Evolutionary conservation across 73 alveolate species (phyloP), one percentile per base, ranked within the genome.

Genomic region (Paramecium primaurelia): DNA sequence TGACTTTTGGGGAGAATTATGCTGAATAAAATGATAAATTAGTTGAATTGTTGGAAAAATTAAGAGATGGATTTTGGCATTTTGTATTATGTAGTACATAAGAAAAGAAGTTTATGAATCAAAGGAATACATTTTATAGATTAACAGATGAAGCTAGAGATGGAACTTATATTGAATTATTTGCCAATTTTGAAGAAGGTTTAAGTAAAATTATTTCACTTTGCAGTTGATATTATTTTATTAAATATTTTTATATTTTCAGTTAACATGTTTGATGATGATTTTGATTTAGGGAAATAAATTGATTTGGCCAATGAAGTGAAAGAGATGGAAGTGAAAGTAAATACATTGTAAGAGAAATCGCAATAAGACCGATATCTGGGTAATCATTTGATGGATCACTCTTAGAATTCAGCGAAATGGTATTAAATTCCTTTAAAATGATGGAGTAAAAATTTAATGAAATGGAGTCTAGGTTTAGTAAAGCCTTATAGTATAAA

Each of bases 111-210:
- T 49, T 12, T 49, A 49, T 49, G 60, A 49, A 49, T 49, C 60
- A 49, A 14, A 49, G 26, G 60, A 20, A 49, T n/a, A 11, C 2
- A 14, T 49, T 49, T 12, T 49, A 49, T n/a, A 7, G 26, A 2
- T 12, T 49, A n/a, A 47, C 77, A 14, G 71, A 42, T 25, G 91
- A 80, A 47, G 77, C 91, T 4, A 40, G 91, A 2, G 77, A 80
- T 80, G 91, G 91, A 2, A 49, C 28, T 2, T 80, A 80, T 80
- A 45, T 80, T 32, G 91, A 80, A 6, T 49, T 80, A 25, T 80
- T 80, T 47, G 91, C 32, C 16, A 80, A 80, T 26, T 80, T 80
- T 80, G 91, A 80, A 16, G 91, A 80, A 47, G 91, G 91, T 7
- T 32, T 77, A 42, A 36, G 49, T 38, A 80, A 49, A 18, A 9